Percentiles rank a stretch among this genome's conserved stretches.
Conservation (phyloP, 2,329 filamentous ascomycete species). For the Xylariaceae sp. region DNA sequence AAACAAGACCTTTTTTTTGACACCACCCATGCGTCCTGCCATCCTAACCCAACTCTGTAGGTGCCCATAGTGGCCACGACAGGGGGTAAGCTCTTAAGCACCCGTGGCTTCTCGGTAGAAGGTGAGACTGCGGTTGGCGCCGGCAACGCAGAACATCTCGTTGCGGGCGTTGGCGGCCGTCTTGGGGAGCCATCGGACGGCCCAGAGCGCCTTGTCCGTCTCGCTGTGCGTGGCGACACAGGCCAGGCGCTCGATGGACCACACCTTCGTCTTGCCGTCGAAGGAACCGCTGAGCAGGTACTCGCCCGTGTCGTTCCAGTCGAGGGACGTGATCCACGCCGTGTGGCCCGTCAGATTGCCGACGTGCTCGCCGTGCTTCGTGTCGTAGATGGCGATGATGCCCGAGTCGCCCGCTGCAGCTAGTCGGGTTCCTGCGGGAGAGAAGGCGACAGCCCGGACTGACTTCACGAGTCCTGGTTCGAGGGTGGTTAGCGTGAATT, state of each 20-base stretch:
- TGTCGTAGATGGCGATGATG: slow-evolving; percentile 88
- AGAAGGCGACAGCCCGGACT: slow-evolving; percentile 81
- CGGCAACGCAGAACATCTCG: slow-evolving; percentile 72
- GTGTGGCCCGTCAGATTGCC: slow-evolving; percentile 67
- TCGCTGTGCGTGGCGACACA: slow-evolving; percentile 95
- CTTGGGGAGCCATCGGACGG: slow-evolving; percentile 77
- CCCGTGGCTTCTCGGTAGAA: slow-evolving; percentile 85
- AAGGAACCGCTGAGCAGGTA: slow-evolving; percentile 83
- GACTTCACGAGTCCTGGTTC: slow-evolving; percentile 82
- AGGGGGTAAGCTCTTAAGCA: slow-evolving; percentile 10
- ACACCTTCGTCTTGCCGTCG: slow-evolving; percentile 93
- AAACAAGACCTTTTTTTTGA: no score
- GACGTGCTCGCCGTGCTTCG: slow-evolving; percentile 85
- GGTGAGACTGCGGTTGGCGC: slow-evolving; percentile 67
- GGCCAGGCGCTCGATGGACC: slow-evolving; percentile 75
- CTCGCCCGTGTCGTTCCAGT: slow-evolving; percentile 92
- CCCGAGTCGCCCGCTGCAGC: slow-evolving; percentile 86
- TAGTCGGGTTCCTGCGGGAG: slow-evolving; percentile 74
- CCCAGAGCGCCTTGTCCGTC: slow-evolving; percentile 79
- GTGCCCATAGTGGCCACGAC: no score
- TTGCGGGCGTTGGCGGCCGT: slow-evolving; percentile 58
- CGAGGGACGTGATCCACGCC: slow-evolving; percentile 84
- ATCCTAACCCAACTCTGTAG: no score
- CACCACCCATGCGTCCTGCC: no score
- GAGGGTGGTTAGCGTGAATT: no score